Evolutionary conservation across 306 rosid genomes (phyloP), one percentile per base, ranked within the genome.

Genomic region (Quercus agrifolia): DNA sequence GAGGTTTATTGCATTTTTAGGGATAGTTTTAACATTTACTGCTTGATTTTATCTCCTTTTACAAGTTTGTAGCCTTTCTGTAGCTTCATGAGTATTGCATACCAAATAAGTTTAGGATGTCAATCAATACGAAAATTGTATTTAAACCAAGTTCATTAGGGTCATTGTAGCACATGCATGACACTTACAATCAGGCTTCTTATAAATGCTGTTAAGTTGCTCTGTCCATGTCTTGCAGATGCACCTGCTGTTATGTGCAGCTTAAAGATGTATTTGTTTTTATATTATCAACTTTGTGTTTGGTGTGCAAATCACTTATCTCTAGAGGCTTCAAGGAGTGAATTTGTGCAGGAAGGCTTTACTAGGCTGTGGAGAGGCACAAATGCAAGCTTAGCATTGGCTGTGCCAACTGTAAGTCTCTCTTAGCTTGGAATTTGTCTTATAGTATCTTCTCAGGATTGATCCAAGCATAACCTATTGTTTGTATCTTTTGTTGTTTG

Each of bases 281-380:
- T 56, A 21, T 51, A 21, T 18, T 25, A 44, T 57, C 64, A 4
- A 31, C 61, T 30, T 31, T 73, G 5, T 68, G 41, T 58, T 73
- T 71, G 41, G 70, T 71, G 52, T 19, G 62, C 51, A 72, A 84
- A 73, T 79, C 46, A 27, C 79, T 75, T 80, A 62, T 74, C 72
- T 30, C 59, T 73, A 78, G 71, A 79, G 80, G 84, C 74, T 78
- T 85, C 85, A 81, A 82, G 88, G 88, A 71, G 64, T 83, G 33
- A 80, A 70, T 81, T 85, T 85, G 76, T 89, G 97, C 99, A 95
- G 99, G 99, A 95, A 86, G 99, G 99, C 52, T 85, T 91, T 73
- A 23, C 79, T 54, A 90, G 88, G 82, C 73, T 95, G 84, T 95
- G 99, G 99, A 92, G 98, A 84, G 99, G 99, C 85, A 92, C 99